phyloP scores from a whole-genome alignment of 257 asterid species.

The Fraxinus cuspidata region DNA sequence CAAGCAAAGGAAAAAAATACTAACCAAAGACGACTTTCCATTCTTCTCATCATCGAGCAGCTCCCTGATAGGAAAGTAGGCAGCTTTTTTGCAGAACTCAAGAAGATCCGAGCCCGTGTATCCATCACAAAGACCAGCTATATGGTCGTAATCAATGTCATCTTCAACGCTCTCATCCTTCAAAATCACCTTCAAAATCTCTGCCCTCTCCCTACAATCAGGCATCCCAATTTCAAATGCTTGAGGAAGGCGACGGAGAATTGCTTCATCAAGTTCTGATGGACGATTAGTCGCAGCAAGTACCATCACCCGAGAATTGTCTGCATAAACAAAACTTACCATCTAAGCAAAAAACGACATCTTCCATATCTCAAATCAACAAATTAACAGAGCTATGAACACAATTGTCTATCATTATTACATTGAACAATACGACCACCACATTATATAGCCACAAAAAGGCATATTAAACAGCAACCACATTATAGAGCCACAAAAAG shows the following conservation, averaged over 20 bases:
- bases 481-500: not conserved
- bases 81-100: conserved; percentile 91
- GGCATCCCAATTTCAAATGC: conserved; percentile 93
- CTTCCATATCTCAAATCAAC: not conserved
- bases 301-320: conserved; percentile 89
- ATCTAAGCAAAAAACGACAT: conserved; percentile 21
- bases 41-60: conserved; percentile 72
- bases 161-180: conserved; percentile 73
- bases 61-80: conserved; percentile 83
- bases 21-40: conserved; percentile 58
- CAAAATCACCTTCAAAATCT: conserved; percentile 77
- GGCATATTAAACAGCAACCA: not conserved
- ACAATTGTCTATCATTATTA: not conserved
- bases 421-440: conserved; percentile 4
- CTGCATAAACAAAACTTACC: conserved; percentile 39
- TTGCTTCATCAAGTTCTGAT: conserved; percentile 98
- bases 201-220: conserved; percentile 61
- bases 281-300: conserved; percentile 98
- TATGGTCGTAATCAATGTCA: conserved; percentile 56
- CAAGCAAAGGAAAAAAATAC: conserved; percentile 25
- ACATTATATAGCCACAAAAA: not conserved
- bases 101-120: conserved; percentile 92
- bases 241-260: conserved; percentile 94
- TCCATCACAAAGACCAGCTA: conserved; percentile 81
- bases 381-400: not conserved